These are phyloP conservation scores for Malus fusca DNA, from an alignment of 306 rosid species.

Conservation along the genomic window DNA sequence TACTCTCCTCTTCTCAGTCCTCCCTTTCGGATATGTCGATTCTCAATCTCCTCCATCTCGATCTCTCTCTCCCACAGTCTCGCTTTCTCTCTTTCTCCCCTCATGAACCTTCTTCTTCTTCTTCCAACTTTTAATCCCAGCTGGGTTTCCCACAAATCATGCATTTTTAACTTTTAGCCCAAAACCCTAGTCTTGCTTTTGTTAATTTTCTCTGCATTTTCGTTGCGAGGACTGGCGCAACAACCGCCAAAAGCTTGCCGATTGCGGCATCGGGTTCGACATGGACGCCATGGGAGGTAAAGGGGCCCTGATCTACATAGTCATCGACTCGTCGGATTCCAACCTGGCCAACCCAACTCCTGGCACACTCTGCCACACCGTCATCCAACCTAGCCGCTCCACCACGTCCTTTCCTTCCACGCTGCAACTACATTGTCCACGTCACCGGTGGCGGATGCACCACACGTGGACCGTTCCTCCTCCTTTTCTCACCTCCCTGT, in stretches of 20 bases:
- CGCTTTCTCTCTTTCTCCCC: no score
- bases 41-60: no score
- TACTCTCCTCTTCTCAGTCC: no score
- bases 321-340: slow-evolving; percentile 53
- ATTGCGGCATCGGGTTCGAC: slow-evolving; percentile 86
- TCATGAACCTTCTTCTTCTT: no score
- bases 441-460: slow-evolving; percentile 78
- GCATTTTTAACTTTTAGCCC: neutral
- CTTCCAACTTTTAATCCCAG: neutral
- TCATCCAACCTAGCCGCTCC: no score
- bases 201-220: slow-evolving; percentile 8
- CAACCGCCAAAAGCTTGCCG: slow-evolving; percentile 73
- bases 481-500: no score
- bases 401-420: no score
- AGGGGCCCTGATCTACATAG: slow-evolving; percentile 80
- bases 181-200: neutral
- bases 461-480: slow-evolving; percentile 5
- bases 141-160: neutral
- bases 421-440: slow-evolving; percentile 23
- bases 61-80: no score
- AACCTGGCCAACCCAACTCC: no score
- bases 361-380: no score
- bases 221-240: slow-evolving; percentile 63
- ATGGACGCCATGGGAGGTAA: slow-evolving; percentile 73
- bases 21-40: no score